Evolutionary conservation across 2,329 filamentous ascomycete species (phyloP), one percentile per base, ranked within the genome.

Genomic region (Aspergillus fumigatus): DNA sequence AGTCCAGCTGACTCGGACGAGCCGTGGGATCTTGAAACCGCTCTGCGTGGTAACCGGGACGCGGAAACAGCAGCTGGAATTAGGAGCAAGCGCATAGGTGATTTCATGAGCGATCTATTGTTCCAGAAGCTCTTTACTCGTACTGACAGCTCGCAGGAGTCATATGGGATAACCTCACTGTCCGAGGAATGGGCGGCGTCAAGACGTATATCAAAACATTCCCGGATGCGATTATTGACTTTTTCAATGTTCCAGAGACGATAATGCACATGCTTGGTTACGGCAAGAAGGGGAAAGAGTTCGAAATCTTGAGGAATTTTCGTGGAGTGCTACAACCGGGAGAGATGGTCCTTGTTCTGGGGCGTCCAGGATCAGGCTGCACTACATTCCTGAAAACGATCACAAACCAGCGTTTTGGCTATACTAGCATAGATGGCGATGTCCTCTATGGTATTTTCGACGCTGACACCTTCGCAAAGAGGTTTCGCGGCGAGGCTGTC

Each of bases 301-400:
- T 87, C 43, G 87, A 90, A 5, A 86, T 96, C 48, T 75, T 96
- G 25, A 81, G 90, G 59, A 79, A 83, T 61, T 94, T 70, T 35
- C 59, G 61, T 4, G 75, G 88, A 32, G 80, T 89, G 1, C 84
- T 85, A 55, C 86, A 87, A 61, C 89, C 90, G 0, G 92, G 92
- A 1, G 92, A 96, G 78, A 96, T 96, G 91, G 83, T 93, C 0
- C 79, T 95, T 1, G 90, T 95, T 0, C 79, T 95, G 6, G 90
- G 90, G 23, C 83, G 86, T 59, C 90, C 90, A 0, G 90, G 90
- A 0, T 86, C 83, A 0, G 87, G 87, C 26, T 89, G 87, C 68
- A 87, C 86, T 1, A 87, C 86, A 0, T 88, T 89, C 62, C 79
- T 89, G 54, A 88, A 87, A 71, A 79, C 83, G 0, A 87, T 89